Conservation (phyloP, 331 rosid species). For the Malus hybrid region DNA sequence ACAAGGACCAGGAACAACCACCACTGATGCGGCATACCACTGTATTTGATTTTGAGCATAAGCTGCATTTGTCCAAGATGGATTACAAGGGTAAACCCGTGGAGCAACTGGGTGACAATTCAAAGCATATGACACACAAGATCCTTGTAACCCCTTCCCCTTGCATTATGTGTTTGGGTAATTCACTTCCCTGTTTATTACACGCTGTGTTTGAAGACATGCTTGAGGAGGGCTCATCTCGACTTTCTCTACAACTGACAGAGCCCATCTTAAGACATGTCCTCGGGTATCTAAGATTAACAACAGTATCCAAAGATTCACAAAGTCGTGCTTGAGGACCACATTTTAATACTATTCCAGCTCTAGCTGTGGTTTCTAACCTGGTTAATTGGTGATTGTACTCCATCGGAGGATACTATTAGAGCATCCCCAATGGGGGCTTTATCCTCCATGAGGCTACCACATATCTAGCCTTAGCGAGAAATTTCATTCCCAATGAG, state of each 20-base stretch:
- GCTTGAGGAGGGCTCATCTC: conserved; percentile 29
- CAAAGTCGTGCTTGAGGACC: conserved; percentile 48
- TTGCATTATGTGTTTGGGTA: conserved; percentile 1
- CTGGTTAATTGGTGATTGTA: conserved; percentile 23
- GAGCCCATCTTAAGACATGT: conserved; percentile 20
- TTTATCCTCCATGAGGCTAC: too few relatives aligned
- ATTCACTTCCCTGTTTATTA: conserved; percentile 26
- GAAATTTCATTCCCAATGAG: too few relatives aligned
- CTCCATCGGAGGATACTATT: conserved; percentile 18
- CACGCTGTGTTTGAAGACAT: conserved; percentile 28
- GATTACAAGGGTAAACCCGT: too few relatives aligned
- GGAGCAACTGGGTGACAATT: conserved; percentile 8
- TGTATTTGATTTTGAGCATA: too few relatives aligned
- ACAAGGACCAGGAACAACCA: conserved; percentile 30
- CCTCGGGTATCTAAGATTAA: conserved; percentile 32
- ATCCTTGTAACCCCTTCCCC: too few relatives aligned
- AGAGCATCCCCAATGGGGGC: too few relatives aligned
- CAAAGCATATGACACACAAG: conserved; percentile 13
- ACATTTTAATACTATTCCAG: conserved; percentile 38
- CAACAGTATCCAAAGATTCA: conserved; percentile 44
- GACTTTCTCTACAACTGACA: conserved; percentile 20
- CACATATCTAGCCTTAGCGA: too few relatives aligned
- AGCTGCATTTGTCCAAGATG: too few relatives aligned
- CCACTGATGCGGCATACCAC: conserved; percentile 3
- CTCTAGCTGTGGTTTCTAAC: conserved; percentile 25